Conservation (phyloP, 2,329 filamentous ascomycete genomes). For the Trichoderma sp. region DNA sequence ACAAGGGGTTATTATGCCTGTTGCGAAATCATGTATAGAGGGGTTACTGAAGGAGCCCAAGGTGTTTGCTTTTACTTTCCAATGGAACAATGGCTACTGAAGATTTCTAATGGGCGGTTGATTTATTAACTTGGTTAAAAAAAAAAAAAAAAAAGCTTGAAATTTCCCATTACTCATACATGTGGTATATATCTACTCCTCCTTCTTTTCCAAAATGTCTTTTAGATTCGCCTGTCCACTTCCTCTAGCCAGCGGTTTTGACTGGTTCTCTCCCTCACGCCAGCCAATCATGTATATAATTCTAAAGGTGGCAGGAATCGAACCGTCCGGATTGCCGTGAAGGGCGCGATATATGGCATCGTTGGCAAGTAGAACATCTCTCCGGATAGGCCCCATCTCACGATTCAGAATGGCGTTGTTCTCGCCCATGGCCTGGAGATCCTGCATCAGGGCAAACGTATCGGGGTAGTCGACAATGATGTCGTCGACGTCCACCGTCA, state of each 20-base stretch:
- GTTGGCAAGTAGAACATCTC: slow-evolving; percentile 81
- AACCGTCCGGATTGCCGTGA: slow-evolving; percentile 76
- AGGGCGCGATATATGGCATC: slow-evolving; percentile 86
- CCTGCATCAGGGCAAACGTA: slow-evolving; percentile 85
- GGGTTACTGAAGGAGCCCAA: neutral
- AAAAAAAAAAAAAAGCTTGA: neutral
- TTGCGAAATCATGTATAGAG: neutral
- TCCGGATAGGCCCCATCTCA: slow-evolving; percentile 71
- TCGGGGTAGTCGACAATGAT: slow-evolving; percentile 93
- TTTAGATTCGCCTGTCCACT: slow-evolving; percentile 86
- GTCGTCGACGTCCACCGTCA: slow-evolving; percentile 96
- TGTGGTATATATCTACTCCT: slow-evolving; percentile 18
- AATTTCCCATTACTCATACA: neutral
- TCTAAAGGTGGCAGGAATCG: slow-evolving; percentile 84
- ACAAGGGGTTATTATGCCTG: neutral
- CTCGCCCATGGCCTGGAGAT: slow-evolving; percentile 96
- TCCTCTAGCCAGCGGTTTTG: slow-evolving; percentile 75
- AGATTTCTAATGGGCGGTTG: neutral
- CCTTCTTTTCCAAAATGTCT: slow-evolving; percentile 62
- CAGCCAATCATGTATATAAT: slow-evolving; percentile 99
- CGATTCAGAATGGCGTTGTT: slow-evolving; percentile 83
- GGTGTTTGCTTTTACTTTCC: slow-evolving; percentile 2
- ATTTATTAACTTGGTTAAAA: neutral
- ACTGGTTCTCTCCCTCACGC: slow-evolving; percentile 79
- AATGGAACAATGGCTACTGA: neutral